These are phyloP conservation scores for Allium sativum DNA, from an alignment of 106 monocot genomes.

Conservation along the genomic window DNA sequence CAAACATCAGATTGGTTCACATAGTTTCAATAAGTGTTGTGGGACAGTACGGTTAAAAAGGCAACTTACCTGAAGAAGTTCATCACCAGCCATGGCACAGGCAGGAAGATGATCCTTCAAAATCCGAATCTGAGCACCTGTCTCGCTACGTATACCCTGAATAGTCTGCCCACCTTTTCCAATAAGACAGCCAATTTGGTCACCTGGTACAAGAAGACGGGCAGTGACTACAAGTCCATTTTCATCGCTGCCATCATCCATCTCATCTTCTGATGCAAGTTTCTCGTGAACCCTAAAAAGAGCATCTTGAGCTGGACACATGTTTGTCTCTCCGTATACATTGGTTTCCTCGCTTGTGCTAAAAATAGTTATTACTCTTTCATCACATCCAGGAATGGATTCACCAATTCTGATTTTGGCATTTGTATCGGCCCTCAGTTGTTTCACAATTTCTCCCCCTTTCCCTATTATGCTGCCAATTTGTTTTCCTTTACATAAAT, in stretches of 20 bases:
- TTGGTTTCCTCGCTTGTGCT: constrained; percentile 65
- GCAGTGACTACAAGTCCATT: constrained; percentile 46
- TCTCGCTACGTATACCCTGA: constrained; percentile 58
- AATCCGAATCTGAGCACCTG: constrained; percentile 66
- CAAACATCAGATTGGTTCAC: too few species aligned
- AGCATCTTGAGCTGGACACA: constrained; percentile 94
- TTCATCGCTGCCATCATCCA: constrained; percentile 44
- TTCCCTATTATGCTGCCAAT: constrained; percentile 93
- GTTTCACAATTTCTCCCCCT: constrained; percentile 96
- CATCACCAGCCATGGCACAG: constrained; percentile 63
- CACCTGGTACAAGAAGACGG: constrained; percentile 81
- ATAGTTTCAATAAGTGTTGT: too few species aligned
- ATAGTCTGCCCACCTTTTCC: constrained; percentile 74
- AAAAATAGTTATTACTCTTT: constrained; percentile 77
- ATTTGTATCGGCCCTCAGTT: constrained; percentile 74
- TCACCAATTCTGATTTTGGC: constrained; percentile 91
- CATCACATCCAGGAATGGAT: constrained; percentile 64
- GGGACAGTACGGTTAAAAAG: too few species aligned
- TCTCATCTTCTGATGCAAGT: constrained; percentile 47
- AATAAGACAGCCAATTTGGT: constrained; percentile 97
- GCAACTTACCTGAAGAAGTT: constrained; percentile 74
- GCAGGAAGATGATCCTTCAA: constrained; percentile 63
- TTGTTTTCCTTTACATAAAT: constrained; percentile 63
- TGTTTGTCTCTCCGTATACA: constrained; percentile 49
- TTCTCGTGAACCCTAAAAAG: constrained; percentile 77